Evolutionary conservation across 352 stramenopile genomes (phyloP).

Genomic region (Globisporangium echinulatum): DNA sequence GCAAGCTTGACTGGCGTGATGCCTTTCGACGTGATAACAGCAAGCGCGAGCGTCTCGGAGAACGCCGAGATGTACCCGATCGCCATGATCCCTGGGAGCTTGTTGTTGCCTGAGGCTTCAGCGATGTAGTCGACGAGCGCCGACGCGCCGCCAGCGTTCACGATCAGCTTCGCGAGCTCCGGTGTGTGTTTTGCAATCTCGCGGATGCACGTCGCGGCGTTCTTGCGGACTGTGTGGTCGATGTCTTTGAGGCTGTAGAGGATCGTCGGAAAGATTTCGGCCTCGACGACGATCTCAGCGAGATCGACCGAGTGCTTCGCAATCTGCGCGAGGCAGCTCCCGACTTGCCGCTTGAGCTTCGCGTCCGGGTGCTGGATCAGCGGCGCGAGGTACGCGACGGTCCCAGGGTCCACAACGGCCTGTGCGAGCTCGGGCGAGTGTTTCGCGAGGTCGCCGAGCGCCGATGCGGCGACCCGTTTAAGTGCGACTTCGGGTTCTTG

Average conservation of each 20-base stretch:
- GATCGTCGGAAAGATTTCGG: slow-evolving; percentile 95
- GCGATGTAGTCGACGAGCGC: slow-evolving; percentile 92
- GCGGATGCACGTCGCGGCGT: slow-evolving; percentile 91
- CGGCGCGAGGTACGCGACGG: slow-evolving; percentile 91
- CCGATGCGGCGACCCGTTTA: slow-evolving; percentile 91
- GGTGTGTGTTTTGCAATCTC: slow-evolving; percentile 94
- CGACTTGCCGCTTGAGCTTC: slow-evolving; percentile 91
- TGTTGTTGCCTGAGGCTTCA: slow-evolving; percentile 89
- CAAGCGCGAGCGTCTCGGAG: slow-evolving; percentile 91
- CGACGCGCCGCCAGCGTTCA: slow-evolving; percentile 92
- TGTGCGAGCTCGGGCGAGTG: slow-evolving; percentile 93
- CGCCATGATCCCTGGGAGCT: slow-evolving; percentile 93
- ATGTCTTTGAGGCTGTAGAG: slow-evolving; percentile 94
- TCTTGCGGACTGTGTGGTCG: slow-evolving; percentile 93
- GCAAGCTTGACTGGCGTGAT: slow-evolving; percentile 91
- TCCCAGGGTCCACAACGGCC: slow-evolving; percentile 89
- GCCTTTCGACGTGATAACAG: slow-evolving; percentile 92
- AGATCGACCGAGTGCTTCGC: slow-evolving; percentile 95
- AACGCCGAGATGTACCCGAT: slow-evolving; percentile 95
- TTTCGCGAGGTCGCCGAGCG: slow-evolving; percentile 92
- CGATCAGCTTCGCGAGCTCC: slow-evolving; percentile 93
- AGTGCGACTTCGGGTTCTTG: slow-evolving; percentile 94
- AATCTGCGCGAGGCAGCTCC: slow-evolving; percentile 91
- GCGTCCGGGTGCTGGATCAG: slow-evolving; percentile 92
- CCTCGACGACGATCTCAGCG: slow-evolving; percentile 93